Evolutionary conservation across 1,284 basidiomycete genomes (phyloP), one percentile per base, ranked within the genome.

Genomic region (Agaricales sp.): DNA sequence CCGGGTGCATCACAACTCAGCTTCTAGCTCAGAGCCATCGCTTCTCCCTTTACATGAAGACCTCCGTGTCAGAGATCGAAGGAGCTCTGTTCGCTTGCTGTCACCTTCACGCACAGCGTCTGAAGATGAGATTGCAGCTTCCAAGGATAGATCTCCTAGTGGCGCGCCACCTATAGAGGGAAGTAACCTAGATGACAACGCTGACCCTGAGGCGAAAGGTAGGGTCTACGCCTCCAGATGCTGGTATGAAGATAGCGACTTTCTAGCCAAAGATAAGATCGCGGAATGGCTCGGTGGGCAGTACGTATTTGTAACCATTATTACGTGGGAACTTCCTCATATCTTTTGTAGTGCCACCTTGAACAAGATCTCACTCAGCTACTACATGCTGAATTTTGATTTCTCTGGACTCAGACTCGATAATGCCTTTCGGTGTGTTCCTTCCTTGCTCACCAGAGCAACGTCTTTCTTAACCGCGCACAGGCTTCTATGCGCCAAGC

Each of bases 251-350:
- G 91, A 98, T 59, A 82, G 87, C 55, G 74, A 75, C 2, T 93
- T 93, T 62, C 63, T 95, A 55, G 73, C 80, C 18, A 83, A 83
- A 58, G 92, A 95, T 58, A 95, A 94, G 70, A 90, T 97, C 58
- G 92, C 95, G 1, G 91, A 96, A 64, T 98, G 92, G 84, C 72
- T 99, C 38, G 95, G 95, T 55, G 86, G 91, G 59, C 70, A 80
- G 85, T 93, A 57, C 68, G 91, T 23, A 35, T 43, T 23, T 22
- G 22, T 45, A 21, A 44, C 47, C 23, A 43, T 22, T 39, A 19
- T 38, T 49, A 21, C 50, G 51, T n/a, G n/a, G n/a, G n/a, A n/a
- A n/a, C 30, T 54, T 59, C 39, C 59, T 56, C 41, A 50, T 30
- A 37, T n/a, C 47, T n/a, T 47, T 16, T 48, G 46, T 55, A 92